Percentiles rank a stretch among this genome's conserved stretches.
Conservation (phyloP, 441 rosid genomes). For the Mallotus repandus region DNA sequence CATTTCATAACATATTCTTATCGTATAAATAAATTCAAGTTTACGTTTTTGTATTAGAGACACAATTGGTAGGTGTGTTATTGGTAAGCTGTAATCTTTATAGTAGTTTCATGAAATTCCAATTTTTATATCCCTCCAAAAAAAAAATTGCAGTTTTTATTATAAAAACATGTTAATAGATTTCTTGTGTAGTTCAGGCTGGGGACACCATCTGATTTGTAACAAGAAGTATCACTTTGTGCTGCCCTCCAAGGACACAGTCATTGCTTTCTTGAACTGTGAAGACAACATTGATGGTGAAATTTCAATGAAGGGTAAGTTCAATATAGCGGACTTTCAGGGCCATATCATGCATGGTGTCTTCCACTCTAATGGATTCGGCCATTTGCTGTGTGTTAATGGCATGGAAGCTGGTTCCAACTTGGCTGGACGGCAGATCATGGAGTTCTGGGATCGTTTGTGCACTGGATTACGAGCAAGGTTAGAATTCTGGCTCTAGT, state of each 20-base stretch:
- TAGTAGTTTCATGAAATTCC: too few species aligned
- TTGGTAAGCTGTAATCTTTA: neutral
- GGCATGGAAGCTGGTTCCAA: conserved; percentile 67
- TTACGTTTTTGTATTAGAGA: too few species aligned
- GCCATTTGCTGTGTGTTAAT: conserved; percentile 72
- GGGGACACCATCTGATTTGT: conserved; percentile 80
- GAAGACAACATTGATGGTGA: conserved; percentile 23
- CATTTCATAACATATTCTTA: too few species aligned
- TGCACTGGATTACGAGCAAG: conserved; percentile 75
- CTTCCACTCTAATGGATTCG: conserved; percentile 85
- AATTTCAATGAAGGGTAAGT: conserved; percentile 34
- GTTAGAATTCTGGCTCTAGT: conserved; percentile 26
- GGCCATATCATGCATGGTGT: conserved; percentile 75
- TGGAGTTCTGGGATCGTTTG: conserved; percentile 86
- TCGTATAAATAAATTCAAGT: too few species aligned
- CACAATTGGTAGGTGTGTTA: neutral
- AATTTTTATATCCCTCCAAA: neutral
- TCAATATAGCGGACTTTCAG: conserved; percentile 46
- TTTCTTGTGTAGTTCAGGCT: conserved; percentile 49
- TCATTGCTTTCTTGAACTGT: conserved; percentile 43
- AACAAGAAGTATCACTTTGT: conserved; percentile 89
- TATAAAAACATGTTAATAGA: neutral
- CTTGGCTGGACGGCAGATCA: conserved; percentile 65
- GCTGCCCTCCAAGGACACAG: conserved; percentile 63
- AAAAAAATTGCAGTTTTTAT: neutral